Percentiles rank a stretch among this genome's conserved stretches.
Evolutionary conservation across 257 asterid species (phyloP).

Genomic region (Solanum paucissectum): DNA sequence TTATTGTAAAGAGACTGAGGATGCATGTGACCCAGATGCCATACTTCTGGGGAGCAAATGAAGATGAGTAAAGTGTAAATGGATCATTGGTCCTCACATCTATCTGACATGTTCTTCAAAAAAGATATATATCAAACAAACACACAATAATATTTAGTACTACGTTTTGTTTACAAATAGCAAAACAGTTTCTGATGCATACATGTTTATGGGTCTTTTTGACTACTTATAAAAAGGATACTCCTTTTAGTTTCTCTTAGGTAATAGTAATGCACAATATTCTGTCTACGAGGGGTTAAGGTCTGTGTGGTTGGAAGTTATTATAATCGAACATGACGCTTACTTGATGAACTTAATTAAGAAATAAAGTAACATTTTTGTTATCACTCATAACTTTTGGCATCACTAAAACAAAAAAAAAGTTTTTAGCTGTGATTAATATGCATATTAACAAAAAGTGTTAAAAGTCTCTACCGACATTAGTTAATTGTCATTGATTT

Average conservation of each 20-base stretch:
- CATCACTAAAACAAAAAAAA: not conserved
- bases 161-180: not conserved
- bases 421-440: no score
- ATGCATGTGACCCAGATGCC: constrained; percentile 48
- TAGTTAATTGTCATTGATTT: no score
- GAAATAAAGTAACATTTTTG: not conserved
- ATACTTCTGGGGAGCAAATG: constrained; percentile 34
- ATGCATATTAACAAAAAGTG: no score
- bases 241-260: not conserved
- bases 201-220: not conserved
- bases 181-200: not conserved
- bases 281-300: not conserved
- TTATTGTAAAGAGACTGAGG: not conserved
- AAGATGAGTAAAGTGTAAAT: constrained; percentile 14
- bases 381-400: no score
- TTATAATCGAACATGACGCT: no score
- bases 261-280: not conserved
- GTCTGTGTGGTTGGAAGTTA: no score
- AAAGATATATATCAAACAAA: not conserved
- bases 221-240: not conserved
- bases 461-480: no score
- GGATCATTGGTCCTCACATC: constrained; percentile 12
- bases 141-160: not conserved
- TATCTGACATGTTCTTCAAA: constrained; percentile 13
- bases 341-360: no score